phyloP scores from a whole-genome alignment of 371 early-diverging fungal genomes.

The Dinochytrium kinnereticum region DNA sequence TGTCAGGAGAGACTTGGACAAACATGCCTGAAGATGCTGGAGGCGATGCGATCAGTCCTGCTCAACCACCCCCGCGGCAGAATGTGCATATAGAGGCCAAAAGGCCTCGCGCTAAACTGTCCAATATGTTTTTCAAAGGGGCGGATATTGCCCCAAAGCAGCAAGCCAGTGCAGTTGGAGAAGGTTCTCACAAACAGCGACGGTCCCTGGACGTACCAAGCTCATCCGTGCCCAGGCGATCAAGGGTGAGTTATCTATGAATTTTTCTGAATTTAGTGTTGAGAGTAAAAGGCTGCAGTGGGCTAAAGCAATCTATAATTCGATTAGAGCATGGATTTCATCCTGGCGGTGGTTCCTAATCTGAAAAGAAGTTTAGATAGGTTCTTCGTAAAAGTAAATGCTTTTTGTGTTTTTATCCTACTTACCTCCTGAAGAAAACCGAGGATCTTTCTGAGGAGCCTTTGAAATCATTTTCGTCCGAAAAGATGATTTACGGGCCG shows the following conservation, averaged over 20 bases:
- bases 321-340: background rate
- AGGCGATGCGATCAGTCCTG: too few species aligned
- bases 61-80: too few species aligned
- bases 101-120: background rate
- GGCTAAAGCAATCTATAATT: too few species aligned
- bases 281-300: too few species aligned
- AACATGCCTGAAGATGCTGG: too few species aligned
- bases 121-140: background rate
- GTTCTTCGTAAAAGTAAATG: background rate
- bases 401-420: background rate
- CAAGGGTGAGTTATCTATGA: background rate
- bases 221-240: background rate
- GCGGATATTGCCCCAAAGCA: background rate
- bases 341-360: background rate
- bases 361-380: background rate
- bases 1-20: too few species aligned
- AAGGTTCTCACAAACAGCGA: too few species aligned
- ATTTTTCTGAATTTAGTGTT: too few species aligned
- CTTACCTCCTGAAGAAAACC: background rate
- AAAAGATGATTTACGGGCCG: background rate
- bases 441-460: background rate
- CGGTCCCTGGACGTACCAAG: too few species aligned
- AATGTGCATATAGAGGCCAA: too few species aligned
- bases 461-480: background rate
- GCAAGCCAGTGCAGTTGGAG: too few species aligned